Evolutionary conservation across 2,329 filamentous ascomycete genomes (phyloP), one percentile per base, ranked within the genome.

Genomic region (Colletotrichum aenigma): DNA sequence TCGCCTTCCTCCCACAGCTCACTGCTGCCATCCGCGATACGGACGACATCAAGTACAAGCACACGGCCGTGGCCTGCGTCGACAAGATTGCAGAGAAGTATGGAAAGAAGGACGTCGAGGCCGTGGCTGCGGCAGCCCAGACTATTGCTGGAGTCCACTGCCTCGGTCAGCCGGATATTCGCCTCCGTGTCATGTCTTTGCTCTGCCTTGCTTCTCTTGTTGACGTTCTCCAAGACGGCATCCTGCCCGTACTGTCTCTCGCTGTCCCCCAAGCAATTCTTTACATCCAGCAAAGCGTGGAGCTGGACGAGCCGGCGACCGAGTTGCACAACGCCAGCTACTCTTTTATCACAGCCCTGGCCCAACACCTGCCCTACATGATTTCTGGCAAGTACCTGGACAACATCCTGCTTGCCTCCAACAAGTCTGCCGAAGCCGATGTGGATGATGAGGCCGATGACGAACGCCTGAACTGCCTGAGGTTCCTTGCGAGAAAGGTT

Each of bases 71-170:
- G 77, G 93, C 93, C 43, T 98, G 96, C 80, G 93, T 98, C 60
- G 96, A 98, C 85, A 95, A 95, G 84, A 97, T 99, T 77, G 92
- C 95, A 4, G 96, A 98, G 85, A 96, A 96, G 83, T 98, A 98
- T 83, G 97, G 97, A 79, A 97, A 97, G 88, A 97, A 96, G 83
- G 95, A 98, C 81, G 89, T 94, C 2, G 92, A 94, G 78, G 93
- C 92, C 60, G 94, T 98, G 60, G 89, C 94, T 30, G 91, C 91
- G 6, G 94, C 96, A 7, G 95, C 96, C 6, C 88, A 92, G 75
- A 94, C 93, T 2, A 94, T 99, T 79, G 93, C 94, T 48, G 93
- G 96, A 56, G 87, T 92, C 70, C 88, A 94, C 78, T 96, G 95
- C 77, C 90, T 98, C 65, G 94, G 94, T 48, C 93, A 94, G 82